Evolutionary conservation across 1,284 basidiomycete species (phyloP), one percentile per base, ranked within the genome.

Genomic region (Leccinum fallax): DNA sequence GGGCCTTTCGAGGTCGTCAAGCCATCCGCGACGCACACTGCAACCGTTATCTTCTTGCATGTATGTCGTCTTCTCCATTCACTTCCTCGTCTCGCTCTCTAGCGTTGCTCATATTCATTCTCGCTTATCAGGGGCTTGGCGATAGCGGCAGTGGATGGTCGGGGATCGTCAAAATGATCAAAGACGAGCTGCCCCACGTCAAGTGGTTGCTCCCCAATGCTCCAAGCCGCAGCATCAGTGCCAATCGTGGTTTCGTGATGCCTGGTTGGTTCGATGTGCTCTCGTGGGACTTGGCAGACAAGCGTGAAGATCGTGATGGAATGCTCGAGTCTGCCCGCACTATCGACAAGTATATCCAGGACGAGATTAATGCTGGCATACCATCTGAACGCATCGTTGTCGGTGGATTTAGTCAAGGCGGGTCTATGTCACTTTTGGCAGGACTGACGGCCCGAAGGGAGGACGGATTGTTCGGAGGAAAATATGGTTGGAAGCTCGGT

Each of bases 391-490:
- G 86, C 30, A 88, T 92, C 65, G 81, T 95, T 16, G 76, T 97
- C 30, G 94, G 93, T 36, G 95, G 95, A 2, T 97, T 97, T 78
- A 90, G 87, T 63, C 95, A 97, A 76, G 95, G 94, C 46, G 92
- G 83, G 16, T 86, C 88, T n/a, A 88, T 95, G 79, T 82, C 87
- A 5, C 79, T 94, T 36, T 77, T 95, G 57, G 86, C 86, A 4
- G 92, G 87, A 6, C 75, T 96, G 51, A 89, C 87, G 1, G 82
- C 80, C 7, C 77, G 85, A 49, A 57, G 56, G 48, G 69, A 72
- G 46, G 74, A 74, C 11, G 69, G 69, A 19, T 49, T 70, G 10
- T 76, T 67, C 5, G 70, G 71, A 46, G 74, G 74, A 51, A 69
- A 74, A 40, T 61, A 66, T 40, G 74, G 75, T 36, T 76, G 75